Evolutionary conservation across 2,329 filamentous ascomycete genomes (phyloP).

Genomic region (Diaporthe vaccinii): DNA sequence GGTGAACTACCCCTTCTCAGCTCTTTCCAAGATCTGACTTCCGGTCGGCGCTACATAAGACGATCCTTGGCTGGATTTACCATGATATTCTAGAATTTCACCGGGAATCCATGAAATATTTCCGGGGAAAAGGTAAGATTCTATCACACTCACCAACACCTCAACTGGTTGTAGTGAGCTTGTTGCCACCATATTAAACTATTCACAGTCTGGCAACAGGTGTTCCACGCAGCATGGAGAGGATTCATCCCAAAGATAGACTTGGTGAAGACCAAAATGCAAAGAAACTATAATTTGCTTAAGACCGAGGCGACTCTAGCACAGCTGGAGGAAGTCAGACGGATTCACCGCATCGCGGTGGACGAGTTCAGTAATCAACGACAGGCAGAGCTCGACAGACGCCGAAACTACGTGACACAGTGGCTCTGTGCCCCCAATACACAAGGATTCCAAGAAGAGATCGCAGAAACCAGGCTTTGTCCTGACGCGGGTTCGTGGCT

Average conservation of each 20-base stretch:
- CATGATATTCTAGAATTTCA: background rate
- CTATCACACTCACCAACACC: background rate
- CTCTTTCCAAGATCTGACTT: constrained; percentile 1
- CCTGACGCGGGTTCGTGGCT: background rate
- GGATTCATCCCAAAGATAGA: background rate
- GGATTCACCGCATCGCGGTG: background rate
- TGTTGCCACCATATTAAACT: background rate
- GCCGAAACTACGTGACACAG: background rate
- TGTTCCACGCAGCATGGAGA: background rate
- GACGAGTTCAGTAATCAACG: background rate
- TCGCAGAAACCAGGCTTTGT: background rate
- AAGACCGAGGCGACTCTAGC: background rate
- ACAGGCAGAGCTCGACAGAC: background rate
- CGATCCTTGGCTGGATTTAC: background rate
- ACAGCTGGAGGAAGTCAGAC: background rate
- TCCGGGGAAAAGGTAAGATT: background rate
- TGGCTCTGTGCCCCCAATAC: background rate
- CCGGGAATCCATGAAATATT: background rate
- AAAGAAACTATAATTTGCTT: background rate
- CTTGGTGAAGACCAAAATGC: constrained; percentile 6
- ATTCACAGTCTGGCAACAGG: background rate
- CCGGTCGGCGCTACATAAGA: background rate
- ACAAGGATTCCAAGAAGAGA: background rate
- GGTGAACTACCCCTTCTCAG: background rate
- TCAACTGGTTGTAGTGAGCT: background rate